Percentiles rank a stretch among this genome's conserved stretches.
phyloP scores from a whole-genome alignment of 306 rosid species.

The Trifolium subterraneum region DNA sequence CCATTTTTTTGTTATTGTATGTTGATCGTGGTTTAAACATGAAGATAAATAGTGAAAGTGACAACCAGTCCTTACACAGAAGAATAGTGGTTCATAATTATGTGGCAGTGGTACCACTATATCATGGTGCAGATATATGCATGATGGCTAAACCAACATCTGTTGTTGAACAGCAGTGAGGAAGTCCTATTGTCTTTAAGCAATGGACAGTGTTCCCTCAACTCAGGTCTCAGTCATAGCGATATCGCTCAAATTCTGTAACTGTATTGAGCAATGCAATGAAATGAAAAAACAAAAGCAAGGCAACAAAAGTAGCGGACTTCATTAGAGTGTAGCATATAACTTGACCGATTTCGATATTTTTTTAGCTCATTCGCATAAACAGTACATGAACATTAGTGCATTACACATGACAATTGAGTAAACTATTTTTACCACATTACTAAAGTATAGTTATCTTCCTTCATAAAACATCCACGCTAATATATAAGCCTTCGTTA shows the following conservation, averaged over 20 bases:
- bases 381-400: neutral
- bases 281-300: neutral
- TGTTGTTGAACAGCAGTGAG: no score
- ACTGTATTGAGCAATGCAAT: no score
- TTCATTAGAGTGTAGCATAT: neutral
- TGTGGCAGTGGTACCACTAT: no score
- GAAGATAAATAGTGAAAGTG: neutral
- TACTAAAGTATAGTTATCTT: neutral
- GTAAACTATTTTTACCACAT: neutral
- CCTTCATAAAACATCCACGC: neutral
- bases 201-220: no score
- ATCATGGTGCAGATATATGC: no score
- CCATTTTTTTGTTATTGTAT: neutral
- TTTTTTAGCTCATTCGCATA: neutral
- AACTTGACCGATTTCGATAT: neutral
- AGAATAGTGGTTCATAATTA: neutral
- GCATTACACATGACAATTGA: neutral
- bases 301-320: neutral
- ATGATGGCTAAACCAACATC: no score
- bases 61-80: neutral
- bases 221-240: no score
- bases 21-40: neutral
- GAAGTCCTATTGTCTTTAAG: no score
- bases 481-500: no score
- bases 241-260: no score